Percentiles rank a stretch among this genome's conserved stretches.
Evolutionary conservation across 495 filamentous ascomycete genomes (phyloP).

Genomic region (Trichocladium antarcticum): DNA sequence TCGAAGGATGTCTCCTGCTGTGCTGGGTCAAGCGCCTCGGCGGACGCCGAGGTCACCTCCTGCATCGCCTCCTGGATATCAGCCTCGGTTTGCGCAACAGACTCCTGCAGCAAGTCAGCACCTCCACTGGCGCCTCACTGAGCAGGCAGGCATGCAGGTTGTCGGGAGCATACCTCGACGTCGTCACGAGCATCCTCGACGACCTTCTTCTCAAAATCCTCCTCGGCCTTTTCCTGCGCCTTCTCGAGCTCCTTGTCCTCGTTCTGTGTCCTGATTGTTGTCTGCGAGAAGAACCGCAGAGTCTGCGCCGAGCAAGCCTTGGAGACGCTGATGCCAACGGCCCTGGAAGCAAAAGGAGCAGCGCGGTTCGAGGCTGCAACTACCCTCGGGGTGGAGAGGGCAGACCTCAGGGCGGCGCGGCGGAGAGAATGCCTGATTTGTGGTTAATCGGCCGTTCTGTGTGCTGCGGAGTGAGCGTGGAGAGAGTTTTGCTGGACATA

Average conservation of each 20-base stretch:
- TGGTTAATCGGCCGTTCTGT: neutral
- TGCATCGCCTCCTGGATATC: conserved; percentile 13
- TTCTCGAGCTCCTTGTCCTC: conserved; percentile 21
- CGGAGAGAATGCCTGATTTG: conserved; percentile 43
- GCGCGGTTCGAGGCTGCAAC: conserved; percentile 34
- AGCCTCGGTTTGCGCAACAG: neutral
- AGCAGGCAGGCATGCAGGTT: neutral
- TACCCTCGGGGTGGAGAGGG: conserved; percentile 39
- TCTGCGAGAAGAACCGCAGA: conserved; percentile 31
- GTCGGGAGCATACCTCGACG: neutral
- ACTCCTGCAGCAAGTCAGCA: conserved; percentile 1
- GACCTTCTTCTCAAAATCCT: conserved; percentile 5
- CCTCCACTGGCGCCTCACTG: no score
- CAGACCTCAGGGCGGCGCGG: conserved; percentile 46
- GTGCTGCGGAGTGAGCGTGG: neutral
- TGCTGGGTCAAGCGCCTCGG: neutral
- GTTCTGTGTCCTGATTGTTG: conserved; percentile 8
- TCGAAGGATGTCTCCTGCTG: neutral
- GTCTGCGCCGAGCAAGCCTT: conserved; percentile 18
- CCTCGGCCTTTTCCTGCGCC: conserved; percentile 1
- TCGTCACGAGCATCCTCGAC: conserved; percentile 2
- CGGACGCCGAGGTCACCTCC: neutral
- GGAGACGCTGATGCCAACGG: conserved; percentile 15
- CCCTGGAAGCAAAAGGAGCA: conserved; percentile 21
- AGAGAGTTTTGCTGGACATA: neutral